These are phyloP conservation scores for Pseudopyrenochaeta lycopersici DNA, from an alignment of 2,329 filamentous ascomycete species.

Conservation along the genomic window DNA sequence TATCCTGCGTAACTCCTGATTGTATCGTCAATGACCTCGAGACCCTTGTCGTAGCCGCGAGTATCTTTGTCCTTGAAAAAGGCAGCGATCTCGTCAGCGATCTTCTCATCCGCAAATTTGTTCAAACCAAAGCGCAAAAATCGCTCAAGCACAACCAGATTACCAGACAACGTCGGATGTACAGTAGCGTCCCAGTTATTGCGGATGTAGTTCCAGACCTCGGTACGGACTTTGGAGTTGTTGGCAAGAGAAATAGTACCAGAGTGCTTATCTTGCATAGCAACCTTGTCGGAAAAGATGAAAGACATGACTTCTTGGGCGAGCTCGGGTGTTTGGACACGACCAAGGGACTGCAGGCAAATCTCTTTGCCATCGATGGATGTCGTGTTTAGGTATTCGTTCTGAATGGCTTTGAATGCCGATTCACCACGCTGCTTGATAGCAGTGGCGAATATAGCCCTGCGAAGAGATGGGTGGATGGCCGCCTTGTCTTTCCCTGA, in stretches of 20 bases:
- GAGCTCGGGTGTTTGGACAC: slow-evolving; percentile 73
- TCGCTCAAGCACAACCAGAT: slow-evolving; percentile 88
- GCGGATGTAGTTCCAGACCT: slow-evolving; percentile 88
- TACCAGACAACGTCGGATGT: slow-evolving; percentile 74
- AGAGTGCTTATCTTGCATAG: slow-evolving; percentile 86
- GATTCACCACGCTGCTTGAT: slow-evolving; percentile 75
- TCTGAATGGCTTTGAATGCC: slow-evolving; percentile 78
- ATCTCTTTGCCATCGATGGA: slow-evolving; percentile 93
- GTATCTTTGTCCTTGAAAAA: slow-evolving; percentile 93
- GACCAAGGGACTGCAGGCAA: slow-evolving; percentile 77
- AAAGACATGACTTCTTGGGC: slow-evolving; percentile 75
- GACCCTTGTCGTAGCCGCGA: slow-evolving; percentile 82
- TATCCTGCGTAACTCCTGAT: slow-evolving; percentile 86
- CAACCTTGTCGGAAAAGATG: slow-evolving; percentile 83
- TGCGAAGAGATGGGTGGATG: slow-evolving; percentile 83
- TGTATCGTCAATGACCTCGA: slow-evolving; percentile 86
- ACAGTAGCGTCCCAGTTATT: slow-evolving; percentile 77
- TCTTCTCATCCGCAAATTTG: slow-evolving; percentile 76
- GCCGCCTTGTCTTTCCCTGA: slow-evolving; percentile 70
- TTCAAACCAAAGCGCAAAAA: slow-evolving; percentile 82
- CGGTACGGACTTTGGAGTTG: slow-evolving; percentile 76
- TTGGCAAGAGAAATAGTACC: slow-evolving; percentile 76
- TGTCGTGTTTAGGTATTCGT: slow-evolving; percentile 83
- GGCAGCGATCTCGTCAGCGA: slow-evolving; percentile 76
- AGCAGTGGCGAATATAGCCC: slow-evolving; percentile 80